These are phyloP conservation scores for Cystobasidium tubakii DNA, from an alignment of 768 basidiomycete genomes.

Conservation along the genomic window DNA sequence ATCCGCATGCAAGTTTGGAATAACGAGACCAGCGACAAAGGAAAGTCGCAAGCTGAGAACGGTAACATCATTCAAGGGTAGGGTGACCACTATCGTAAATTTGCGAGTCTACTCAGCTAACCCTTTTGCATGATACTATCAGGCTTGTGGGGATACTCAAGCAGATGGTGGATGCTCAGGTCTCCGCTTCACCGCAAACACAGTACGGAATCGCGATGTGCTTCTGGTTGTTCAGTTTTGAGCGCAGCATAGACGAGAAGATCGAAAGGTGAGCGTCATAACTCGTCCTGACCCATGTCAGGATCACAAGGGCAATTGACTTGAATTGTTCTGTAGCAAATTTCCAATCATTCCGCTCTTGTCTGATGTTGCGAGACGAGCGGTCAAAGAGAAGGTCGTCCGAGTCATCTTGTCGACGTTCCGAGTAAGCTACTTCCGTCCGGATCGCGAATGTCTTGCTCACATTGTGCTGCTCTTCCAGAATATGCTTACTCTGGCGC, in stretches of 20 bases:
- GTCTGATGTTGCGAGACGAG: constrained; percentile 73
- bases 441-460: background rate
- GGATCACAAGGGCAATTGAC: too few relatives aligned
- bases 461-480: constrained; percentile 46
- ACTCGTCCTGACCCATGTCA: too few relatives aligned
- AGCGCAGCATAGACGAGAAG: constrained; percentile 72
- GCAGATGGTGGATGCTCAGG: constrained; percentile 56
- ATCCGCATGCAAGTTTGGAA: constrained; percentile 75
- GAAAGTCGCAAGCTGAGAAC: constrained; percentile 25
- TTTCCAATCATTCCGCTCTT: constrained; percentile 83
- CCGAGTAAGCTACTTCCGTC: constrained; percentile 56
- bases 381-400: constrained; percentile 94
- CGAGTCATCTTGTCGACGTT: constrained; percentile 88
- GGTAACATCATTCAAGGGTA: constrained; percentile 62
- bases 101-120: background rate
- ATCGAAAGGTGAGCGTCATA: constrained; percentile 71
- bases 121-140: background rate
- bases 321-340: constrained; percentile 58
- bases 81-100: constrained; percentile 36
- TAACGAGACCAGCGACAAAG: constrained; percentile 47
- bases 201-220: constrained; percentile 89
- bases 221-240: constrained; percentile 89
- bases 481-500: constrained; percentile 87
- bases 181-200: constrained; percentile 61
- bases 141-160: constrained; percentile 80